Percentiles rank a stretch among this genome's conserved stretches.
Conservation (phyloP, 2,329 filamentous ascomycete species). For the Aspergillus fructus region DNA sequence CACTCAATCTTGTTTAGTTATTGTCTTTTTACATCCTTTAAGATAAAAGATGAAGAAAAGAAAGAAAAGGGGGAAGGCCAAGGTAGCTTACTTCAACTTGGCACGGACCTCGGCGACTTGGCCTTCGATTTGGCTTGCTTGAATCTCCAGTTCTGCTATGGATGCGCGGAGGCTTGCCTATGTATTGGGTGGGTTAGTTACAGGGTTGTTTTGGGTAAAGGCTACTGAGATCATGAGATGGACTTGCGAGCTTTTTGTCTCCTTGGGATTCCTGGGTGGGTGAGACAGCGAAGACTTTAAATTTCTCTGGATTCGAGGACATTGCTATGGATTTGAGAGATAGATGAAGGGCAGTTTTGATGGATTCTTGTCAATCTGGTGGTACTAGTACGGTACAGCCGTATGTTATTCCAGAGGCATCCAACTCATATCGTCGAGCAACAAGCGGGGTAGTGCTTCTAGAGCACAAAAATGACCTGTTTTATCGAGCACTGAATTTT, state of each 20-base stretch:
- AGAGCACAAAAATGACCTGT: neutral
- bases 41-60: neutral
- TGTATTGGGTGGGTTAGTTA: conserved; percentile 12
- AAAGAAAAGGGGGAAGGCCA: neutral
- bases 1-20: neutral
- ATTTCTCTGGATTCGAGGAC: neutral
- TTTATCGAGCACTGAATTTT: neutral
- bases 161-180: conserved; percentile 25
- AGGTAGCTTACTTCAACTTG: conserved; percentile 36
- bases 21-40: too few species aligned
- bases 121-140: conserved; percentile 40
- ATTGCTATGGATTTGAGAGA: neutral
- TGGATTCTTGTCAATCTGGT: neutral
- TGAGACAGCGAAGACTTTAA: neutral
- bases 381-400: neutral
- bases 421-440: neutral
- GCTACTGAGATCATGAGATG: neutral
- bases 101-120: conserved; percentile 34
- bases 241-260: conserved; percentile 29
- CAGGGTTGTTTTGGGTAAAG: neutral
- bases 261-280: conserved; percentile 15
- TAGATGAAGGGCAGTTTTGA: neutral
- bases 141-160: conserved; percentile 45
- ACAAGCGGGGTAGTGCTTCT: neutral
- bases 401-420: neutral